Evolutionary conservation across 208 protist genomes (phyloP), one percentile per base, ranked within the genome.

Genomic region (Trypanosomatidae sp.): DNA sequence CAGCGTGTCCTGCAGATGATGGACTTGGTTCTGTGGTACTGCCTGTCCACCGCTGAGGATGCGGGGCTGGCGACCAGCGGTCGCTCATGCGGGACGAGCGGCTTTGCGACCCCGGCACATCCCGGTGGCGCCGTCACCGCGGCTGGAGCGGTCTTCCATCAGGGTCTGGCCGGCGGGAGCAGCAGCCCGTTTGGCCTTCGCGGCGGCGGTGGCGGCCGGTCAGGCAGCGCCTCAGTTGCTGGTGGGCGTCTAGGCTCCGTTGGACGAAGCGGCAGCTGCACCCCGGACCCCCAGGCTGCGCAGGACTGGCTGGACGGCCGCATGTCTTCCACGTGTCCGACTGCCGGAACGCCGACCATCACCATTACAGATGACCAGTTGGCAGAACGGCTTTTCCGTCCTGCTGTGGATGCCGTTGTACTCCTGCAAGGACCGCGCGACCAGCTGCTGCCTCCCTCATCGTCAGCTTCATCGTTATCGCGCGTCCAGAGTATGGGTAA

Each of bases 21-120:
- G 36, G 73, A 85, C 25, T 39, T 90, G 2, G 71, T 91, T 25
- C 53, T 80, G 36, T 87, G 81, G 82, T 91, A 90, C 74, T 91
- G 86, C 75, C 66, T 88, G 12, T 79, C 80, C 15, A 91, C 86
- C 3, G 55, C 79, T 9, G 74, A 77, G 46, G 70, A 80, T 17
- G 49, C 62, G 15, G 67, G 71, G 55, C 49, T 84, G 52, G 60
- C 70, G 39, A n/a, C 69, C 49, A 58, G 56, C 30, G 74, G 58
- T 4, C 74, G 72, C 25, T 71, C 62, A 0, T 68, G 60, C 60
- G 74, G 74, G 50, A 77, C 81, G 22, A 73, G 66, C n/a, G 66
- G 66, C 15, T 43, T 69, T 17, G 73, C 72, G 22, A 82, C 78
- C 6, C 78, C 78, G 15, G 77, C 55, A 5, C 36, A 56, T 13